Evolutionary conservation across 768 basidiomycete genomes (phyloP).

Genomic region (Fistulinella prunicolor): DNA sequence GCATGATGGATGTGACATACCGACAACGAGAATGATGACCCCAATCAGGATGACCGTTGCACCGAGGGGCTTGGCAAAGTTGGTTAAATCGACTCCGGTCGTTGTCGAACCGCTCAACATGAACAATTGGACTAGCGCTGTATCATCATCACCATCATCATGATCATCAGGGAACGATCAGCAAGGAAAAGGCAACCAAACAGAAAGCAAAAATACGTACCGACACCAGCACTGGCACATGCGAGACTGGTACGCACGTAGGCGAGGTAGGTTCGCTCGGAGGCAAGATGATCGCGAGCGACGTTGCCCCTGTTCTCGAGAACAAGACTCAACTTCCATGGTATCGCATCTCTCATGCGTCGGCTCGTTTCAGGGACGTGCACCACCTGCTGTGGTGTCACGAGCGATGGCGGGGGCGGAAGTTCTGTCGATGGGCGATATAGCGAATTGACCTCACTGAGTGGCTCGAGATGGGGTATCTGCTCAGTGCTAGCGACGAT

Average conservation of each 20-base stretch:
- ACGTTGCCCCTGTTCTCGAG: conserved; percentile 61
- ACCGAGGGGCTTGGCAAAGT: conserved; percentile 51
- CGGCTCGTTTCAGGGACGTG: neutral
- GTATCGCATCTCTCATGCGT: conserved; percentile 1
- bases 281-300: conserved; percentile 62
- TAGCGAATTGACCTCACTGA: conserved; percentile 12
- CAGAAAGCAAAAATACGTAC: conserved; percentile 37
- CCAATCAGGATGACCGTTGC: conserved; percentile 46
- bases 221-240: conserved; percentile 57
- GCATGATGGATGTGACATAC: conserved; percentile 27
- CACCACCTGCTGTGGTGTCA: neutral
- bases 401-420: neutral
- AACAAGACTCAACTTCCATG: conserved; percentile 28
- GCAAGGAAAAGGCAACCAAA: too few relatives aligned
- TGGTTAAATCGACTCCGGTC: conserved; percentile 11
- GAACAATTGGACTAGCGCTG: conserved; percentile 57
- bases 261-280: conserved; percentile 61
- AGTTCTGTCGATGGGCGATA: neutral
- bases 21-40: conserved; percentile 45
- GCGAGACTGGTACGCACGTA: conserved; percentile 64
- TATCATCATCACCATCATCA: neutral
- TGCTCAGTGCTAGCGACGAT: conserved; percentile 2
- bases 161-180: neutral
- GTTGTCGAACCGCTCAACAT: conserved; percentile 27
- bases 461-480: conserved; percentile 24